phyloP scores from a whole-genome alignment of 169 alveolate species.

The Blepharisma undulans region DNA sequence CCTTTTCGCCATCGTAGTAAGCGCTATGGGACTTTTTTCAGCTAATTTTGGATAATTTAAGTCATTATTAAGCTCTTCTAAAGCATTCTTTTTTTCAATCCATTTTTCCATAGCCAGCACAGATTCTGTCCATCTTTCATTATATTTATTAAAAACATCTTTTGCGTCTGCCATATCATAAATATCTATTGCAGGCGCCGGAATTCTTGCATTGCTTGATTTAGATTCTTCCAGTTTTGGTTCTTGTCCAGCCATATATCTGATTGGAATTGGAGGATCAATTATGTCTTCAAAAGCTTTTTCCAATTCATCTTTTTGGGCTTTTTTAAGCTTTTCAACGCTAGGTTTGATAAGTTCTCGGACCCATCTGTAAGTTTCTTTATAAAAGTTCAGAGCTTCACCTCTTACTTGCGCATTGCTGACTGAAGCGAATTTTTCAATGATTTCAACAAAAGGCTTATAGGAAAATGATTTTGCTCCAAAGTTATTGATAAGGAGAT shows the following conservation, averaged over 20 bases:
- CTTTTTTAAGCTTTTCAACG: conserved; percentile 53
- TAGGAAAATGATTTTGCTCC: conserved; percentile 60
- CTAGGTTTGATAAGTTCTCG: conserved; percentile 58
- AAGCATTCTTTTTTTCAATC: conserved; percentile 66
- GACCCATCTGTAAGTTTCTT: conserved; percentile 65
- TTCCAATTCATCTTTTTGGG: conserved; percentile 52
- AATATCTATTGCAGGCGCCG: conserved; percentile 39
- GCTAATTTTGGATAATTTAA: conserved; percentile 46
- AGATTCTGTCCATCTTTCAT: conserved; percentile 67
- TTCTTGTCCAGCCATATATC: conserved; percentile 59
- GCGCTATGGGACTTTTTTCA: neutral
- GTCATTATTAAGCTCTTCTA: conserved; percentile 56
- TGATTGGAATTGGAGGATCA: conserved; percentile 53
- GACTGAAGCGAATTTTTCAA: conserved; percentile 47
- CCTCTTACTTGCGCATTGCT: conserved; percentile 51
- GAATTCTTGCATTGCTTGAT: conserved; percentile 38
- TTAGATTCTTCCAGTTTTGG: conserved; percentile 47
- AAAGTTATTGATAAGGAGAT: conserved; percentile 41
- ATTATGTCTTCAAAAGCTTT: conserved; percentile 50
- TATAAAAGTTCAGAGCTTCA: conserved; percentile 63
- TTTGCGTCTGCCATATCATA: conserved; percentile 52
- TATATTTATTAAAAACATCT: conserved; percentile 49
- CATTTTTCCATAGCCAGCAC: conserved; percentile 62
- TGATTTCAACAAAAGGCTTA: conserved; percentile 45
- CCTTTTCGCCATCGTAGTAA: conserved; percentile 40